Conservation (phyloP, 2,329 filamentous ascomycete genomes). For the Colletotrichum spinosum region DNA sequence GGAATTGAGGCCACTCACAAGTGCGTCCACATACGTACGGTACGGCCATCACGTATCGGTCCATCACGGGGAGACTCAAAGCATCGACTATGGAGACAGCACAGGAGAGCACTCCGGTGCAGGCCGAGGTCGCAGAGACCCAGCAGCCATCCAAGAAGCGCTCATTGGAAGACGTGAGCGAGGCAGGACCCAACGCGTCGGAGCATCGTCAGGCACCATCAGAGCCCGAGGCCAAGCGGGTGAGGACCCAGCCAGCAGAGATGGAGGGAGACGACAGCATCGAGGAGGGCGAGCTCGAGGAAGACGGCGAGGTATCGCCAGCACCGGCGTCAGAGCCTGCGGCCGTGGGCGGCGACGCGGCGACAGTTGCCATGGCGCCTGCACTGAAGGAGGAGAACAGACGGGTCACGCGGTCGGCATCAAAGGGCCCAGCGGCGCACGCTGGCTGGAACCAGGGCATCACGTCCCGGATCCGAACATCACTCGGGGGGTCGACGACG, state of each 20-base stretch:
- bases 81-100: constrained; percentile 25
- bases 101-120: constrained; percentile 3
- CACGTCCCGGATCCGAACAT: constrained; percentile 34
- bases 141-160: constrained; percentile 43
- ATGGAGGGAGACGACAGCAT: constrained; percentile 26
- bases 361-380: background rate
- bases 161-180: constrained; percentile 41
- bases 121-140: background rate
- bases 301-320: constrained; percentile 31
- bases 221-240: constrained; percentile 39
- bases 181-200: constrained; percentile 14
- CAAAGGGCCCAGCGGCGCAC: constrained; percentile 6
- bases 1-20: no score
- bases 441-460: constrained; percentile 36
- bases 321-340: constrained; percentile 7
- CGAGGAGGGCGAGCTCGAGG: constrained; percentile 51
- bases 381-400: background rate
- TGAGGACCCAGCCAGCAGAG: constrained; percentile 22
- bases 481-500: constrained; percentile 19
- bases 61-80: no score
- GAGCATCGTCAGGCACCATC: constrained; percentile 23
- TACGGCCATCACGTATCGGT: no score
- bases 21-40: no score
- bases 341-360: constrained; percentile 4
- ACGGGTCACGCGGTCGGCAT: constrained; percentile 24